Evolutionary conservation across 345 rosid genomes (phyloP).

Genomic region (Salix viminalis): DNA sequence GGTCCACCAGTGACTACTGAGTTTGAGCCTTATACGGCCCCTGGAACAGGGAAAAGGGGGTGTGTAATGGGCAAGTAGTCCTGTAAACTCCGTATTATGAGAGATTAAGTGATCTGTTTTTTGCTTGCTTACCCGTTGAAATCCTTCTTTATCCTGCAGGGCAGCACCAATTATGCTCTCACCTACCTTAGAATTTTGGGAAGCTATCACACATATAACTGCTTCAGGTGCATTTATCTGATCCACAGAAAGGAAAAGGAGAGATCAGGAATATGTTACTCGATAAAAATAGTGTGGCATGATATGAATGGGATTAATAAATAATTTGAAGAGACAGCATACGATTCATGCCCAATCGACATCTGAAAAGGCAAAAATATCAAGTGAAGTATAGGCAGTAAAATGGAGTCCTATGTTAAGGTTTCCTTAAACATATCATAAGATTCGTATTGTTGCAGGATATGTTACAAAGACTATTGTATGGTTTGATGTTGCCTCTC

Average conservation of each 20-base stretch:
- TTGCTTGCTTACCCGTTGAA: constrained; percentile 57
- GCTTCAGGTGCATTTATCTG: constrained; percentile 72
- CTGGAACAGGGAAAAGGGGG: neutral
- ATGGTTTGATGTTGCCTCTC: too few relatives aligned
- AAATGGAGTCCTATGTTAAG: too few relatives aligned
- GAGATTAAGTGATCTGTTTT: neutral
- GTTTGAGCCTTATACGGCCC: neutral
- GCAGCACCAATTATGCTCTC: constrained; percentile 90
- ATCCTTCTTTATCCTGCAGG: constrained; percentile 86
- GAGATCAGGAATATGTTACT: neutral
- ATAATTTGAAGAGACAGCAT: neutral
- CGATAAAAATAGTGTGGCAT: neutral
- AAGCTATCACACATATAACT: constrained; percentile 73
- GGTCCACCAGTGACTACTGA: neutral
- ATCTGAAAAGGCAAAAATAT: too few relatives aligned
- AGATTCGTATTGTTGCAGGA: too few relatives aligned
- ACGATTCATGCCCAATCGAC: too few relatives aligned
- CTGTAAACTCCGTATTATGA: neutral
- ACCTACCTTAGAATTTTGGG: constrained; percentile 90
- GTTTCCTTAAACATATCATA: too few relatives aligned
- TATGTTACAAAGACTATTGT: too few relatives aligned
- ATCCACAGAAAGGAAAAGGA: constrained; percentile 9
- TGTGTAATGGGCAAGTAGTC: neutral
- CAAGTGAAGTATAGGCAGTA: too few relatives aligned
- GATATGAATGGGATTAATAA: neutral